Evolutionary conservation across 257 asterid genomes (phyloP).

Genomic region (Solanum etuberosum): DNA sequence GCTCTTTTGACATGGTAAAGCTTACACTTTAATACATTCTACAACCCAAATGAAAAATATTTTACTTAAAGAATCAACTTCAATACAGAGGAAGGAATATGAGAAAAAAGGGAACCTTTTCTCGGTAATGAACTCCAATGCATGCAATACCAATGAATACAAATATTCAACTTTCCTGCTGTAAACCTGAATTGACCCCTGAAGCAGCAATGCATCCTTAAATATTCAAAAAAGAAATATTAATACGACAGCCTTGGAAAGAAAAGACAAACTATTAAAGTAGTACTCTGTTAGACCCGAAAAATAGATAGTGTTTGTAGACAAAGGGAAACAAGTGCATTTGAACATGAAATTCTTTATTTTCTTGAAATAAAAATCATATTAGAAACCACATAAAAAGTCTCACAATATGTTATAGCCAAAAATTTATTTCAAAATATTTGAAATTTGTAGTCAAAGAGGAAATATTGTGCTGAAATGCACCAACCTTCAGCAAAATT

Average conservation of each 20-base stretch:
- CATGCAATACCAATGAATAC: constrained; percentile 69
- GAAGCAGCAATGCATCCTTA: constrained; percentile 71
- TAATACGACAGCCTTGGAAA: neutral
- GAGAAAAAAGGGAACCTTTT: neutral
- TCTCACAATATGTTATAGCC: neutral
- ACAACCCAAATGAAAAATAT: neutral
- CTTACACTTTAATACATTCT: neutral
- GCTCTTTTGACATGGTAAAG: neutral
- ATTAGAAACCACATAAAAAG: neutral
- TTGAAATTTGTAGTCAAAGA: too few relatives aligned
- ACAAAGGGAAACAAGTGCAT: neutral
- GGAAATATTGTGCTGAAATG: neutral
- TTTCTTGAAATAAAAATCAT: too few relatives aligned
- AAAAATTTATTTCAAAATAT: too few relatives aligned
- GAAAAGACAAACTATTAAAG: neutral
- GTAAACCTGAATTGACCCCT: constrained; percentile 43
- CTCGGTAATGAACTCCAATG: constrained; percentile 29
- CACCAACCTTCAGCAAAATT: constrained; percentile 78
- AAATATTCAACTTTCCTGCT: constrained; percentile 88
- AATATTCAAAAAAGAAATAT: neutral
- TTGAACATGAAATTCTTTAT: neutral
- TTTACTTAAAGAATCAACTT: neutral
- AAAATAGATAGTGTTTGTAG: neutral
- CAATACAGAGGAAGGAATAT: neutral
- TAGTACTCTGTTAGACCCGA: neutral